Base-by-base conservation (phyloP, 2,329 filamentous ascomycete genomes). In the Penicillium sp. region DNA sequence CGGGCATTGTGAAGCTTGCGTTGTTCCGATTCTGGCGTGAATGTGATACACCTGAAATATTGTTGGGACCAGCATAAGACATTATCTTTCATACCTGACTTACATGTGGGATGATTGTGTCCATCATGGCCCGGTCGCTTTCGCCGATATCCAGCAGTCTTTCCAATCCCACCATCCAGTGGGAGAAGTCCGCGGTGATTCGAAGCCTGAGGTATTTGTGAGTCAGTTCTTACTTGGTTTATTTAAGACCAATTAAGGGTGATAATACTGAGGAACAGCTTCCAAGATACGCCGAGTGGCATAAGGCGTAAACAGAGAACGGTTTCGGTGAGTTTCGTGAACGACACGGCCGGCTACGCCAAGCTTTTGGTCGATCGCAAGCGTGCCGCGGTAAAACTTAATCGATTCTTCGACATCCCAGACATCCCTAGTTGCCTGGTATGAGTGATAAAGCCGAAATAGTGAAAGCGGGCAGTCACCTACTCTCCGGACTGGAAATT, bases 1-100 rank as follows among this genome's bases (percentile, higher is more conserved):
- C 1, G 69, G 67, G 24, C 69, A 71, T 41, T 73, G 70, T 0
- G 70, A 71, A 0, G 69, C 63, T 27, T 72, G 69, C 2, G 69
- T 70, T 9, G 69, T 72, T 14, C 70, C 67, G 16, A 69, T 70
- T 24, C 70, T 60, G 1, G 69, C 58, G 45, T 72, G 69, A 20
- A 71, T 69, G 39, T 72, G 69, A 25, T 62, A 53, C 11, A 71
- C 68, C 69, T 71, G 11, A 5, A 16, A 35, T 35, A n/a, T 35
- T 9, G 16, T n/a, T n/a, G 3, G 33, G 25, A 4, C 7, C 24
- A 25, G 24, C n/a, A n/a, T 25, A 7, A 25, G 24, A 25, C 24
- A 25, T 25, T 25, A 25, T 25, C 24, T 25, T 25, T 25, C 24
- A 25, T 7, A 4, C 24, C 13, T 5, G 14, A 40, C 67, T 55